Conservation (phyloP, 2,329 filamentous ascomycete genomes). For the Neocucurbitaria cava region DNA sequence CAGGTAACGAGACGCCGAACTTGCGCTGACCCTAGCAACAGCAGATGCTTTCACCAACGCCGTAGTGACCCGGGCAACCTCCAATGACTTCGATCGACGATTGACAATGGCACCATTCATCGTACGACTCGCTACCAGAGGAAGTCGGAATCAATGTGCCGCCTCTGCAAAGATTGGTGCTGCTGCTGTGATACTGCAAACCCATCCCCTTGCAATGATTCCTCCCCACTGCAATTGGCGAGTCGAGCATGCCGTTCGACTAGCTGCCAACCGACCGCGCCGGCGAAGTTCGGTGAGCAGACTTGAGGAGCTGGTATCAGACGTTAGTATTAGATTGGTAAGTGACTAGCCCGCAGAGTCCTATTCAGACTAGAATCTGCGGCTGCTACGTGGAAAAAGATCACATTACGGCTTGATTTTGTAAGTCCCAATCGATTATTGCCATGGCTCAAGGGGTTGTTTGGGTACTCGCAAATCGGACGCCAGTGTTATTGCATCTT, state of each 20-base stretch:
- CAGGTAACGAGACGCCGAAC: background rate
- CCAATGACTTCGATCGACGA: background rate
- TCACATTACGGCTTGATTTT: background rate
- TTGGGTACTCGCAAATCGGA: background rate
- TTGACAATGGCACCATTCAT: slow-evolving; percentile 4
- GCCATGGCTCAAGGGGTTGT: background rate
- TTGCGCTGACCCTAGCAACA: background rate
- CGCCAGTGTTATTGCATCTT: background rate
- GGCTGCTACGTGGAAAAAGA: background rate
- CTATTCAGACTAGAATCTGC: background rate
- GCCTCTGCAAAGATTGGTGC: background rate
- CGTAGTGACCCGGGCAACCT: background rate
- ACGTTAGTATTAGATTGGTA: background rate
- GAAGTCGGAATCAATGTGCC: background rate
- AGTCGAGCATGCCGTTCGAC: background rate
- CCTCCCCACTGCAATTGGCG: background rate
- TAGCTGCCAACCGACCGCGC: background rate
- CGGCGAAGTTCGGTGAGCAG: background rate
- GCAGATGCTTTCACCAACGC: background rate
- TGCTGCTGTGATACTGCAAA: background rate
- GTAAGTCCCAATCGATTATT: background rate
- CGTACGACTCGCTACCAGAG: slow-evolving; percentile 1
- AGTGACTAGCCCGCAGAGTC: background rate
- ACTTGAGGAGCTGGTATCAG: background rate
- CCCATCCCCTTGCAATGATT: background rate